Base-by-base conservation (phyloP, 2,329 filamentous ascomycete genomes). In the Paracorniculantispora psalliotae region DNA sequence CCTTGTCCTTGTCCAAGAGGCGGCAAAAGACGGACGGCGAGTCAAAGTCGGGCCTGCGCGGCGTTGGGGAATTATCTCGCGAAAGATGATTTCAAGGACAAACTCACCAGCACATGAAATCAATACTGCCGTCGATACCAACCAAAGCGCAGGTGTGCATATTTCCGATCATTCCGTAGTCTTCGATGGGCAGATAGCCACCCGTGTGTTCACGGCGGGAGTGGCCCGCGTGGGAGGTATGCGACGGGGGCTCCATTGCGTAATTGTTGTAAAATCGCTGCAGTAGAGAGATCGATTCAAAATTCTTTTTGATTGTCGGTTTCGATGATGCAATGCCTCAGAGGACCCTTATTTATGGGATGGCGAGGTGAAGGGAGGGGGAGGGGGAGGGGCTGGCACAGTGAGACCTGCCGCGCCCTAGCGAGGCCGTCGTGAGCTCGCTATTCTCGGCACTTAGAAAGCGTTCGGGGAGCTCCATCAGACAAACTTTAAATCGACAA, bases 101-200 rank as follows among this genome's bases (percentile, higher is more conserved):
- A 52, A 63, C 79, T 71, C 67, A 85, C 85, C 88, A 92, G 71
- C 88, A 91, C 87, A 91, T 89, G 65, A 86, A 90, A 68, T 91
- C 89, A 59, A 92, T 72, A 63, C 87, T 88, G 25, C 88, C 88
- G 67, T 88, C 85, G 68, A 89, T 88, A 63, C 86, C 88, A 23
- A 90, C 81, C n/a, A 91, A 75, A 15, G 88, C 88, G 74, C 87
- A 90, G 1, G 88, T 92, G 66, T 86, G 82, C 88, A 92, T 90
- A 67, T 91, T 91, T 25, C 89, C 89, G 66, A 92, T 90, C 72
- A 92, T 81, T 58, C 89, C 89, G 78, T 91, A 91, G 71, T 91
- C 84, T 68, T 91, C 88, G 63, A 91, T 89, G 49, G 81, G 81
- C 28, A 83, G 75, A 65, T 84, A 84, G 33, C 81, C 81, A 13